These are phyloP conservation scores for Metarhizium humberi DNA, from an alignment of 2,329 filamentous ascomycete genomes.

Conservation along the genomic window DNA sequence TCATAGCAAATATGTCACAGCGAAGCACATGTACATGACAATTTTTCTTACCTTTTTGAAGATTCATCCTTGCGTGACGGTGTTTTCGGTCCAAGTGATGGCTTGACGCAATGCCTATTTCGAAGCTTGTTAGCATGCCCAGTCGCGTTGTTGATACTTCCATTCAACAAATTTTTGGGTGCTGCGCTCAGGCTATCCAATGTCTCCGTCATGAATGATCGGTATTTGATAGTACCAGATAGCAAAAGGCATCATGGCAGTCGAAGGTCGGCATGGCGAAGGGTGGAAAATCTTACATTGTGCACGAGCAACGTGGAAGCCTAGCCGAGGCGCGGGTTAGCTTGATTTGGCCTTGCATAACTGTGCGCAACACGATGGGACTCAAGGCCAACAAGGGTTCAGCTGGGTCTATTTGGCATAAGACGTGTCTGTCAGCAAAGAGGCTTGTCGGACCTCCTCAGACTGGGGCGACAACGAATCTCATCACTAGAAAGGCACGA, in stretches of 20 bases:
- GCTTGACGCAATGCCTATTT: background rate
- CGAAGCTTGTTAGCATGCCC: background rate
- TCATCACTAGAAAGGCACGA: constrained; percentile 25
- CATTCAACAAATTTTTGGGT: background rate
- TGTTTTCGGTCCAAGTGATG: background rate
- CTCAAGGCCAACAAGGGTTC: constrained; percentile 17
- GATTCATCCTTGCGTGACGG: too few species aligned
- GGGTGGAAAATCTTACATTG: background rate
- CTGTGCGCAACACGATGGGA: background rate
- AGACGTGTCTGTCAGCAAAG: constrained; percentile 43
- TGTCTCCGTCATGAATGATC: constrained; percentile 30
- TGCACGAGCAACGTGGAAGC: background rate
- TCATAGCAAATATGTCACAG: constrained; percentile 36
- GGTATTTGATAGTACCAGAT: constrained; percentile 38
- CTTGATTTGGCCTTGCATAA: background rate
- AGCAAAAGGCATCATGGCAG: constrained; percentile 27
- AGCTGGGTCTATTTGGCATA: constrained; percentile 48
- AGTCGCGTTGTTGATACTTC: too few species aligned
- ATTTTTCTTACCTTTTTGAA: constrained; percentile 15
- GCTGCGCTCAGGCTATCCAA: constrained; percentile 20
- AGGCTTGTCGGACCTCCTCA: constrained; percentile 39
- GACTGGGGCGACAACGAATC: constrained; percentile 40
- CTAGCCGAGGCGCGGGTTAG: constrained; percentile 1
- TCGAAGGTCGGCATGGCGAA: constrained; percentile 1
- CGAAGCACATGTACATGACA: background rate